These are phyloP conservation scores for Nakazawaea populi DNA, from an alignment of 805 yeast species.

Conservation along the genomic window DNA sequence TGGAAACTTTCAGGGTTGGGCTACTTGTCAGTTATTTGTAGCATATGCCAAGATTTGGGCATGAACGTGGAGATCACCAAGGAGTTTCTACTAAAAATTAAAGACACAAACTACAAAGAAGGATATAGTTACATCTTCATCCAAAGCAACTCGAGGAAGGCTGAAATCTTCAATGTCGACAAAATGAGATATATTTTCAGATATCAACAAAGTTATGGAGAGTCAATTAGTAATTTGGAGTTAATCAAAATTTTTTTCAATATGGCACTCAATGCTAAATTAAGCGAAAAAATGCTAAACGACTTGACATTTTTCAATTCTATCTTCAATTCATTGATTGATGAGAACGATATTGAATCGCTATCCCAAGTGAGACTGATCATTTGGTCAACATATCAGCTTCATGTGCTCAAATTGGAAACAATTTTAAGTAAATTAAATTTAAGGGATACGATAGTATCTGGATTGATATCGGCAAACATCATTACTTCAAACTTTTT, in stretches of 20 bases:
- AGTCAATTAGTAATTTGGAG: background rate
- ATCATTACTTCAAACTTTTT: background rate
- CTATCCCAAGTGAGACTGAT: no score
- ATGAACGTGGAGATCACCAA: background rate
- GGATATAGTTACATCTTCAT: conserved; percentile 4
- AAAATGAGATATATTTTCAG: background rate
- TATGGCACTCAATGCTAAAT: background rate
- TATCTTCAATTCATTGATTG: no score
- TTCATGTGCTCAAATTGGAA: background rate
- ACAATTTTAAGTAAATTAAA: background rate
- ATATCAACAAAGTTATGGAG: background rate
- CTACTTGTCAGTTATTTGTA: background rate
- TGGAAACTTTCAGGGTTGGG: background rate
- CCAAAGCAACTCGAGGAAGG: background rate
- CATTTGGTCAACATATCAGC: background rate
- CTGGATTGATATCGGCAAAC: background rate
- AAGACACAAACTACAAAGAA: conserved; percentile 1
- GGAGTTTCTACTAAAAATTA: background rate
- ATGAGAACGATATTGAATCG: no score
- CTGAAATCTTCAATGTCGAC: background rate
- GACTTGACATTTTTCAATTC: background rate
- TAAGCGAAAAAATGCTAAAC: background rate
- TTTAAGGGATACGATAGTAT: background rate
- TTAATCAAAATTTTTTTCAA: background rate
- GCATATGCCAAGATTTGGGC: conserved; percentile 7